Conservation (phyloP, 371 early-diverging fungal genomes). For the Circinella minor region DNA sequence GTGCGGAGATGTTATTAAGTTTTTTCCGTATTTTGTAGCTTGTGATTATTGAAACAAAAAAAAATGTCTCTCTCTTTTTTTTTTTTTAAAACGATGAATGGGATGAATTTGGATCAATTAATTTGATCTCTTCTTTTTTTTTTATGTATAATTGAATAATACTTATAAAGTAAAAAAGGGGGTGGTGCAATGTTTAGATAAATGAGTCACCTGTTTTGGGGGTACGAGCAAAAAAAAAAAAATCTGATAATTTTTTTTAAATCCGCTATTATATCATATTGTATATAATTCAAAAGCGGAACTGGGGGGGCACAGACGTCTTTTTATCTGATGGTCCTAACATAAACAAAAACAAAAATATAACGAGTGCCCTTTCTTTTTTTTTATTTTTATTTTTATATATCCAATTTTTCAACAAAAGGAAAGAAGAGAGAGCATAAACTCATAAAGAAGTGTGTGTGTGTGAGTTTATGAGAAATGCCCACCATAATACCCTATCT, state of each 20-base stretch:
- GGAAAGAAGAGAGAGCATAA: too few relatives aligned
- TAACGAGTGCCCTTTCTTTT: not conserved
- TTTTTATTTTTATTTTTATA: not conserved
- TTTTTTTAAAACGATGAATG: too few relatives aligned
- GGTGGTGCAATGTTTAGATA: not conserved
- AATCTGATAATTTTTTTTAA: conserved; percentile 3
- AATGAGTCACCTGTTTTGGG: not conserved
- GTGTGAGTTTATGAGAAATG: conserved; percentile 1
- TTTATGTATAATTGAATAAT: too few relatives aligned
- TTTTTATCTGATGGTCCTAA: conserved; percentile 13
- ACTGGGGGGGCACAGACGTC: conserved; percentile 13
- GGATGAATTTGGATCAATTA: too few relatives aligned
- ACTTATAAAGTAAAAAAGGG: too few relatives aligned
- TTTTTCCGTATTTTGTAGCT: too few relatives aligned
- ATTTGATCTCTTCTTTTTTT: too few relatives aligned
- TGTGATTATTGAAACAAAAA: too few relatives aligned
- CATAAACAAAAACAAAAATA: not conserved
- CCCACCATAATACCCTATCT: conserved; percentile 26
- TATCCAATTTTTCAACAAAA: not conserved
- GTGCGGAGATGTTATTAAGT: too few relatives aligned
- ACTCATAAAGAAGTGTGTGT: too few relatives aligned
- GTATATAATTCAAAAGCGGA: not conserved
- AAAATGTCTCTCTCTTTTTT: too few relatives aligned
- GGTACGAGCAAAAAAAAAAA: not conserved
- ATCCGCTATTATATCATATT: not conserved